These are phyloP conservation scores for Tylopilus subfusipes DNA, from an alignment of 768 basidiomycete genomes.

Conservation along the genomic window DNA sequence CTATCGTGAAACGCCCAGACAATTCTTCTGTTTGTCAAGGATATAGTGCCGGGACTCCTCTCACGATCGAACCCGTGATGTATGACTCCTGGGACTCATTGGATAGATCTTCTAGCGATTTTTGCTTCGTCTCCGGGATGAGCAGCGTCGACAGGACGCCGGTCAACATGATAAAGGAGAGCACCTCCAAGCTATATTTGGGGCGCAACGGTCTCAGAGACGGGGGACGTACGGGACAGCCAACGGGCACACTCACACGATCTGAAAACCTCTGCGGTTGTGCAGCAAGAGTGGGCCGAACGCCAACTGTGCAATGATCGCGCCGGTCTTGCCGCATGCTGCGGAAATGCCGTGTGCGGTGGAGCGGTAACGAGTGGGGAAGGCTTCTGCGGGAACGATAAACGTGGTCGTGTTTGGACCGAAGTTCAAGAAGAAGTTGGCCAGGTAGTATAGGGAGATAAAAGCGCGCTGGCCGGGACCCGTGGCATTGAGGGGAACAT, in stretches of 20 bases:
- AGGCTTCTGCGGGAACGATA: conserved; percentile 71
- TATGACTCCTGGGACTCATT: conserved; percentile 67
- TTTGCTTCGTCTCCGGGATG: conserved; percentile 74
- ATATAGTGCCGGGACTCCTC: conserved; percentile 12
- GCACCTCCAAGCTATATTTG: conserved; percentile 57
- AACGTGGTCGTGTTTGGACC: conserved; percentile 59
- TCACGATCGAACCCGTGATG: conserved; percentile 29
- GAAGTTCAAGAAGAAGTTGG: conserved; percentile 18
- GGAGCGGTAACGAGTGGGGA: conserved; percentile 72
- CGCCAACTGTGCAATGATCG: conserved; percentile 75
- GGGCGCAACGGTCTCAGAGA: neutral
- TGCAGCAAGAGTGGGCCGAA: conserved; percentile 62
- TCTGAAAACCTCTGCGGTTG: conserved; percentile 51
- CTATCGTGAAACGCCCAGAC: neutral
- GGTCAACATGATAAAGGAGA: conserved; percentile 82
- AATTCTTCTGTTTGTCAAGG: neutral
- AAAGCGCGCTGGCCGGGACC: conserved; percentile 48
- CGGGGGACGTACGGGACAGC: neutral
- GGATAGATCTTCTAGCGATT: conserved; percentile 65
- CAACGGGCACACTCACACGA: conserved; percentile 49
- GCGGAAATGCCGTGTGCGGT: conserved; percentile 77
- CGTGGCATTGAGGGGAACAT: conserved; percentile 51
- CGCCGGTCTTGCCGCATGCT: conserved; percentile 69
- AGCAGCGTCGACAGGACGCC: conserved; percentile 79
- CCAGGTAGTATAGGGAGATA: conserved; percentile 32